Evolutionary conservation across 371 early-diverging fungal genomes (phyloP), one percentile per base, ranked within the genome.

Genomic region (Capillidium rhysosporum): DNA sequence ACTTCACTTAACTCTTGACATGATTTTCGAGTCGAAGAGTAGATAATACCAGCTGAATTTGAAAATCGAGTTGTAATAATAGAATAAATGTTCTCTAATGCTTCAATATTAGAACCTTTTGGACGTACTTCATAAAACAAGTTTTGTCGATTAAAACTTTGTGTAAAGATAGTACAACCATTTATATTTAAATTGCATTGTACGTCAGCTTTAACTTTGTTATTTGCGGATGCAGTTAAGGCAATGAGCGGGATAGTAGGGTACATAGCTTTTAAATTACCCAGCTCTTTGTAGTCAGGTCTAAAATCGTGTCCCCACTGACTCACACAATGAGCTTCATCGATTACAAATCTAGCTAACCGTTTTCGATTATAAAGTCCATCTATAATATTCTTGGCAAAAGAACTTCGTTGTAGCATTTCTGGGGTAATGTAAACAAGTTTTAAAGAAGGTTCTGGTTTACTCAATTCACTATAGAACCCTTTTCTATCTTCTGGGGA

Each of bases 301-400:
- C 82, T 75, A 79, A 86, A 98, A 61, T 98, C 98, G 64, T 93
- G 91, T 16, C 98, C 98, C 98, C 98, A 98, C 52, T 85, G 84
- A 34, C 79, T 82, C 5, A 98, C 79, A 68, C 99, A 99, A 62
- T 99, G 98, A 0, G 97, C 97, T 67, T 95, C 95, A 61, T 99
- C 99, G 57, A 99, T 79, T 0, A 98, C 98, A 73, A 99, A 94
- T 45, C 84, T 75, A 0, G 89, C 89, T 24, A 93, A 61, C 40
- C 46, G 41, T 25, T 40, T 41, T 16, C 25, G 18, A 29, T 53
- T 23, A 59, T 91, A 63, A 10, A 96, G 66, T 1, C 43, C 49
- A 12, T 67, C 60, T 25, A 96, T 43, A 0, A 69, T 61, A 3
- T 60, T 59, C 49, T 75, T 69, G 23, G 93, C 77, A 47, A 74